Conservation (phyloP, 148 eudicot genomes). For the Camellia granthamiana region DNA sequence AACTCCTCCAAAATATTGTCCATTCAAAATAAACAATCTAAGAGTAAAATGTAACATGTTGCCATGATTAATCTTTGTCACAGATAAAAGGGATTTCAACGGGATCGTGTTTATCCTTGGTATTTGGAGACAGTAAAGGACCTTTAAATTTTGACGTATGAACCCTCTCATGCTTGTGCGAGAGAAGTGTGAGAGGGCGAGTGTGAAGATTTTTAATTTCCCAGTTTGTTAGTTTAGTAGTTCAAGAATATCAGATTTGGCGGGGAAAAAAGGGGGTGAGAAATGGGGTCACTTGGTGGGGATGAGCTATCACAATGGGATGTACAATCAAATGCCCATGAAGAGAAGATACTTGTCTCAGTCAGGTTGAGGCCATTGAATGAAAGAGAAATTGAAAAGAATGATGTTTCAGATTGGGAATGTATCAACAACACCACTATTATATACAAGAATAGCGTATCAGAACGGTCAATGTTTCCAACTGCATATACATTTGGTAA, state of each 20-base stretch:
- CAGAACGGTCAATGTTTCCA: slow-evolving; percentile 55
- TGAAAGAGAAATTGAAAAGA: slow-evolving; percentile 45
- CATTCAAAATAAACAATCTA: neutral
- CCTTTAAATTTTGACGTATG: neutral
- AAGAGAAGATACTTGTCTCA: slow-evolving; percentile 71
- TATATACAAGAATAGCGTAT: slow-evolving; percentile 51
- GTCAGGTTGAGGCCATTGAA: slow-evolving; percentile 82
- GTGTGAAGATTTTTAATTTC: slow-evolving; percentile 1
- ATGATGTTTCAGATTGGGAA: slow-evolving; percentile 79
- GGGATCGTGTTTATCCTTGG: neutral
- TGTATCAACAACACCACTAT: slow-evolving; percentile 60
- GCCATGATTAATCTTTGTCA: neutral
- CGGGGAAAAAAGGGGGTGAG: slow-evolving; percentile 10
- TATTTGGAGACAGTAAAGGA: neutral
- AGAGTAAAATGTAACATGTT: neutral
- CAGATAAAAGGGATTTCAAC: slow-evolving; percentile 11
- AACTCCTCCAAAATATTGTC: neutral
- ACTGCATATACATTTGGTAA: slow-evolving; percentile 69
- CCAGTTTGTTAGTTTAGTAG: neutral
- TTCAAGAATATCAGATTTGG: slow-evolving; percentile 12
- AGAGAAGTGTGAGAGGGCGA: slow-evolving; percentile 11
- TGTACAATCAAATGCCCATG: slow-evolving; percentile 34
- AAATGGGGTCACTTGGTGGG: slow-evolving; percentile 54
- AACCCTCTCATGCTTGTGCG: slow-evolving; percentile 16
- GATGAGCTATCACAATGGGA: slow-evolving; percentile 42